A percentile compares a stretch with the other conserved stretches of the same genome.
Evolutionary conservation across 495 filamentous ascomycete species (phyloP).

Genomic region (Aspergillus ellipticus): DNA sequence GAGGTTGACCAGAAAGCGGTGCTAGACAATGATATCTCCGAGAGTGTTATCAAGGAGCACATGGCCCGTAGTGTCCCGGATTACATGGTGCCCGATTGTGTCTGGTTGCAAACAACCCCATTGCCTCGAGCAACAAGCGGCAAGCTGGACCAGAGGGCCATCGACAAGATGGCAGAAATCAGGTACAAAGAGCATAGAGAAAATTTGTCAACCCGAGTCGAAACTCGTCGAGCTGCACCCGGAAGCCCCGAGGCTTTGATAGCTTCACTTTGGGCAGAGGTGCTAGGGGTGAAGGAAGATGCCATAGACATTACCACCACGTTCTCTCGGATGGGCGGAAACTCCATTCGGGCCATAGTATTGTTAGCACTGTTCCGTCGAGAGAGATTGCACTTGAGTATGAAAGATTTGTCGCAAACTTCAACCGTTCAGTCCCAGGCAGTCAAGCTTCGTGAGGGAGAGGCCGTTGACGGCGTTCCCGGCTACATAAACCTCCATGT

Average conservation of each 20-base stretch:
- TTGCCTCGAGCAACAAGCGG: constrained; percentile 3
- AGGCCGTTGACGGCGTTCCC: background rate
- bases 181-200: background rate
- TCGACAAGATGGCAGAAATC: background rate
- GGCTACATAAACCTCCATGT: background rate
- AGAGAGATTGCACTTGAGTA: background rate
- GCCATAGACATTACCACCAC: background rate
- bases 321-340: constrained; percentile 2
- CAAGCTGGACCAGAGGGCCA: background rate
- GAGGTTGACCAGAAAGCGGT: background rate
- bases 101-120: background rate
- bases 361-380: background rate
- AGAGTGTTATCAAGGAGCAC: background rate
- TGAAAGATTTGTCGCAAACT: constrained; percentile 1
- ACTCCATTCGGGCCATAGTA: constrained; percentile 5
- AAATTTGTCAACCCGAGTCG: background rate
- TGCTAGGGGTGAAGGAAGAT: background rate
- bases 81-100: constrained; percentile 1
- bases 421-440: constrained; percentile 2
- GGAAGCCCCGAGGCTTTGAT: constrained; percentile 1
- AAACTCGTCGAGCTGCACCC: background rate
- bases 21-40: background rate
- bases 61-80: background rate
- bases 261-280: constrained; percentile 2
- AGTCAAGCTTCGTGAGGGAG: background rate